Conservation (phyloP, 139 green algal species). For the Spirogloea muscicola region DNA sequence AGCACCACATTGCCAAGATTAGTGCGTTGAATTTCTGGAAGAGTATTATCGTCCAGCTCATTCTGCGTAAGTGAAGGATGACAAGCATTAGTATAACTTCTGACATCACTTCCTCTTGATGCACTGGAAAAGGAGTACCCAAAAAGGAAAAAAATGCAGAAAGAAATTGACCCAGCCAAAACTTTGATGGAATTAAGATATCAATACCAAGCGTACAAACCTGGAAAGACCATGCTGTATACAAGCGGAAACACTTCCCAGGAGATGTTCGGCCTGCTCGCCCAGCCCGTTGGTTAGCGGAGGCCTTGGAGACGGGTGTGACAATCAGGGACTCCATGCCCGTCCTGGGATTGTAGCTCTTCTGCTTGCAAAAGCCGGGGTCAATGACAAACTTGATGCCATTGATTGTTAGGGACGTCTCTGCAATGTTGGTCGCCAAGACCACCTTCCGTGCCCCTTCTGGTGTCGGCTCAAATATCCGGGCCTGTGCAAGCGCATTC, state of each 20-base stretch:
- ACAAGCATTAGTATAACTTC: no score
- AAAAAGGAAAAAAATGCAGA: no score
- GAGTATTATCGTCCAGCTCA: conserved; percentile 95
- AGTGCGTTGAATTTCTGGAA: conserved; percentile 95
- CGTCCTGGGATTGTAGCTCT: conserved; percentile 89
- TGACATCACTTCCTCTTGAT: no score
- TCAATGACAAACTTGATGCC: conserved; percentile 96
- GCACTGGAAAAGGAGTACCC: no score
- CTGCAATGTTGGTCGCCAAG: conserved; percentile 97
- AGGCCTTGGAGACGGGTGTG: conserved; percentile 83
- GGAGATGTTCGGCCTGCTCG: conserved; percentile 60
- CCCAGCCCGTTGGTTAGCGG: conserved; percentile 84
- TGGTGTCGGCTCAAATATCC: conserved; percentile 95
- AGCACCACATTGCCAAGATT: conserved; percentile 97
- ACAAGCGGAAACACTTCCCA: conserved; percentile 96
- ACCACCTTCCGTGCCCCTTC: conserved; percentile 74
- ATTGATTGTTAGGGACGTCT: conserved; percentile 96
- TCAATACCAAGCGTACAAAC: no score
- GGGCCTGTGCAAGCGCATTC: no score
- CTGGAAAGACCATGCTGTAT: conserved; percentile 86
- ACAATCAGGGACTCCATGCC: conserved; percentile 96
- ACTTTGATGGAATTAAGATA: no score
- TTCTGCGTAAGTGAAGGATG: no score
- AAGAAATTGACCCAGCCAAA: no score
- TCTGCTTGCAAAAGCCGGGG: conserved; percentile 95